Evolutionary conservation across 2,329 filamentous ascomycete species (phyloP), one percentile per base, ranked within the genome.

Genomic region (Colletotrichum somersetense): DNA sequence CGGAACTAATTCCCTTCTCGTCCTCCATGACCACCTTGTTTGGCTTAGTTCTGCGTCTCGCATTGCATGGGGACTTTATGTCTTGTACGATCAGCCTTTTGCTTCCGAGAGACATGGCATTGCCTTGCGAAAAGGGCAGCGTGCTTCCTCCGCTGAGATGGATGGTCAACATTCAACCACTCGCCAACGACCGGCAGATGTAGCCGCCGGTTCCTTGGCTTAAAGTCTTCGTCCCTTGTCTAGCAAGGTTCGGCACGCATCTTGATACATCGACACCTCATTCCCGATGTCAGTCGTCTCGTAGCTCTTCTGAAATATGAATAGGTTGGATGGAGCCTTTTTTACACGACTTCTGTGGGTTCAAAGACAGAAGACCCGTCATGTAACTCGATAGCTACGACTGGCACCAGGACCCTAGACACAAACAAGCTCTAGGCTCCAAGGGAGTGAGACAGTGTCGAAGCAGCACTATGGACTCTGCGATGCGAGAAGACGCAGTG

Each of bases 391-490:
- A n/a, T 55, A 11, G n/a, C 35, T 20, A 12, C 46, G 23, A 40
- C 14, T 11, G 6, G 20, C 5, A 26, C 33, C 23, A n/a, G 46
- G 10, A 16, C 10, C 4, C 38, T 20, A 1, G n/a, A n/a, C 35
- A 52, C 46, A 23, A 20, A 52, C 46, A 23, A 20, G 18, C n/a
- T 20, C 10, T 23, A 3, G n/a, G 46, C 7, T 26, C 16, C 3
- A 38, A 30, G 23, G 4, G 3, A 52, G 64, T 55, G 35, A 69
- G 59, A 64, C 69, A 56, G 46, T 18, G 55, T 42, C 53, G 55
- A 69, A 55, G 33, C 18, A 18, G 26, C 35, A 53, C 38, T 30
- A 57, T 40, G 38, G 10, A 30, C 30, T 38, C 42, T 56, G 33
- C 14, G 38, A 42, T 55, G 33, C 20, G 52, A 59, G 20, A 33